Evolutionary conservation across 2,329 filamentous ascomycete species (phyloP), one percentile per base, ranked within the genome.

Genomic region (Calonectria montana): DNA sequence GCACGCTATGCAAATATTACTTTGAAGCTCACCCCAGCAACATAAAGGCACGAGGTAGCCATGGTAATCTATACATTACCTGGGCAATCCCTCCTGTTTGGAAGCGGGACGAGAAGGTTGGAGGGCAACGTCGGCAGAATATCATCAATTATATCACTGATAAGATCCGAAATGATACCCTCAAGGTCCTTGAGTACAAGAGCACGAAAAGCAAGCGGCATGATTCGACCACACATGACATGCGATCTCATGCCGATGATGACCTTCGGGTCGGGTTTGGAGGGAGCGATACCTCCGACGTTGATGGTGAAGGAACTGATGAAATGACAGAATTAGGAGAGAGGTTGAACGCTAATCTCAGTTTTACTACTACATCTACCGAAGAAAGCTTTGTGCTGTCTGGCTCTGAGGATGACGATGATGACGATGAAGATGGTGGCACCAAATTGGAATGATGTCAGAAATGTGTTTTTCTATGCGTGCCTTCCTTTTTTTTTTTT

Each of bases 41-140:
- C 0, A 77, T 85, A 2, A 61, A 74, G 2, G 79, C 82, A 1
- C 79, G 84, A 0, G 39, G 76, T 2, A 74, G 80, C 0, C 84
- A 85, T 50, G 71, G 77, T 0, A 86, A 86, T 6, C 55, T 86
- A 0, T 86, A 86, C 47, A n/a, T 63, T 18, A 80, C 78, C 48
- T 86, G 85, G 85, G 74, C 81, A 0, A 75, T 80, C 2, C 84
- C 84, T 0, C 83, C 85, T n/a, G 71, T 84, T 3, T 74, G 64
- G 18, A 63, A 68, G 1, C 31, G 65, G 1, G 70, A 78, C 6
- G 76, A 66, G 0, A 16, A 53, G 3, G 45, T 39, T 1, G 73
- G 65, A 0, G 69, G n/a, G 9, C 50, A 16, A 39, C 57, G 53
- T 3, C 76, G 77, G 18, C 76, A 79, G 61, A 65, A 57, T 0